Evolutionary conservation across 2,329 filamentous ascomycete species (phyloP).

Genomic region (Aspergillus unguis): DNA sequence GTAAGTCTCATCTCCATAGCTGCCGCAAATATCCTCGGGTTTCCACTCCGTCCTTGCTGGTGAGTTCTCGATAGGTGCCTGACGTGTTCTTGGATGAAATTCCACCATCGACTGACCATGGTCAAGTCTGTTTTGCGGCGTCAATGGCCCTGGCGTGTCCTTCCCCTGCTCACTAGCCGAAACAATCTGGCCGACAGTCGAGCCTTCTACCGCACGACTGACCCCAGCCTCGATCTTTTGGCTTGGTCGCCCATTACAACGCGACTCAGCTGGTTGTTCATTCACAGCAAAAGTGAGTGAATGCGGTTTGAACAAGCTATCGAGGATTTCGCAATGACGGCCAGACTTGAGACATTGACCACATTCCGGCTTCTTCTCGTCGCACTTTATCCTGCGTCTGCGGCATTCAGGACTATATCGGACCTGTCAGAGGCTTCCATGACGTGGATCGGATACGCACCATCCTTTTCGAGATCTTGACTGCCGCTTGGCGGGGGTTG

Average conservation of each 20-base stretch:
- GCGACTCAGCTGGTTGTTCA: too few relatives aligned
- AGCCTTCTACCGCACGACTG: too few relatives aligned
- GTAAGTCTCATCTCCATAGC: not conserved
- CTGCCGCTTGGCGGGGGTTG: not conserved
- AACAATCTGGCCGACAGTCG: too few relatives aligned
- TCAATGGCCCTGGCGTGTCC: too few relatives aligned
- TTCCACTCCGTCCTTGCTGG: not conserved
- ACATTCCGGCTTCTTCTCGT: slow-evolving; percentile 20
- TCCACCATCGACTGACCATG: too few relatives aligned
- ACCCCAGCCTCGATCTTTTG: too few relatives aligned
- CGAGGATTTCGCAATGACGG: slow-evolving; percentile 18
- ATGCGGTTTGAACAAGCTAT: slow-evolving; percentile 16
- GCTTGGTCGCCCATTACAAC: too few relatives aligned
- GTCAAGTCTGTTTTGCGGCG: too few relatives aligned
- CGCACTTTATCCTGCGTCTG: slow-evolving; percentile 21
- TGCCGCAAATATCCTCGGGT: not conserved
- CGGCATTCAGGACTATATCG: slow-evolving; percentile 13
- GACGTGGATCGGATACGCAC: not conserved
- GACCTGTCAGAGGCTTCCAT: not conserved
- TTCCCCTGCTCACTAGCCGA: too few relatives aligned
- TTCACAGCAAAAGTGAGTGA: slow-evolving; percentile 1
- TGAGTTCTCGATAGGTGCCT: not conserved
- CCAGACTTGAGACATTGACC: slow-evolving; percentile 17
- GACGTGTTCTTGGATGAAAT: too few relatives aligned
- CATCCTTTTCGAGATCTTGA: slow-evolving; percentile 1